phyloP scores from a whole-genome alignment of 2,329 filamentous ascomycete species.

The Fusarium humuli region DNA sequence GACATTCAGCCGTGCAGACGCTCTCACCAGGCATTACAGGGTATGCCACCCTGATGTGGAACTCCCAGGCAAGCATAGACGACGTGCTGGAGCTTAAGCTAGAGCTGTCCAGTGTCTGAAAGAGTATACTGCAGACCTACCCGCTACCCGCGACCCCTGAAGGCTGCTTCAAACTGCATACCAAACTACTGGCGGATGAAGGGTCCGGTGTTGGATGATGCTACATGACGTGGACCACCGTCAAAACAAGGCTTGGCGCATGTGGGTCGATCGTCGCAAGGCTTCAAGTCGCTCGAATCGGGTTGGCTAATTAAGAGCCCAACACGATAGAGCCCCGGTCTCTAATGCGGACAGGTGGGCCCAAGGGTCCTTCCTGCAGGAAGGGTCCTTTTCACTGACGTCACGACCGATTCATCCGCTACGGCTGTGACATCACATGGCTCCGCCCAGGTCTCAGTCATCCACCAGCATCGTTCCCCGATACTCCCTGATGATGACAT shows the following conservation, averaged over 20 bases:
- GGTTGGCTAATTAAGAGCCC: slow-evolving; percentile 26
- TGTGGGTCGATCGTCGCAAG: slow-evolving; percentile 32
- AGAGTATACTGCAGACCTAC: not conserved
- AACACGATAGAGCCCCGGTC: slow-evolving; percentile 21
- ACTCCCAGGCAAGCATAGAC: slow-evolving; percentile 36
- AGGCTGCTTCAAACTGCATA: not conserved
- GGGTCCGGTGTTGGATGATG: slow-evolving; percentile 40
- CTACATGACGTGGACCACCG: slow-evolving; percentile 45
- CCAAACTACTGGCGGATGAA: slow-evolving; percentile 3
- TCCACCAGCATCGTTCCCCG: slow-evolving; percentile 10
- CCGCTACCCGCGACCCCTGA: not conserved
- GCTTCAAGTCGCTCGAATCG: slow-evolving; percentile 28
- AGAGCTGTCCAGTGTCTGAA: slow-evolving; percentile 2
- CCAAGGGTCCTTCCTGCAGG: slow-evolving; percentile 48
- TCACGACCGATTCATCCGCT: slow-evolving; percentile 14
- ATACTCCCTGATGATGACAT: slow-evolving; percentile 45
- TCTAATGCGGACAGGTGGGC: slow-evolving; percentile 37
- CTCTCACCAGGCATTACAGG: slow-evolving; percentile 91
- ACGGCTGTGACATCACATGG: slow-evolving; percentile 30
- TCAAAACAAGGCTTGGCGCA: slow-evolving; percentile 38
- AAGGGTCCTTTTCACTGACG: slow-evolving; percentile 47
- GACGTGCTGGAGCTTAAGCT: slow-evolving; percentile 28
- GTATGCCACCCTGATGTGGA: slow-evolving; percentile 79
- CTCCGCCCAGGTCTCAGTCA: slow-evolving; percentile 20
- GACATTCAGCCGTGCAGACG: slow-evolving; percentile 95